Percentiles rank a stretch among this genome's conserved stretches.
phyloP scores from a whole-genome alignment of 768 basidiomycete species.

The Tulasnella sp. region DNA sequence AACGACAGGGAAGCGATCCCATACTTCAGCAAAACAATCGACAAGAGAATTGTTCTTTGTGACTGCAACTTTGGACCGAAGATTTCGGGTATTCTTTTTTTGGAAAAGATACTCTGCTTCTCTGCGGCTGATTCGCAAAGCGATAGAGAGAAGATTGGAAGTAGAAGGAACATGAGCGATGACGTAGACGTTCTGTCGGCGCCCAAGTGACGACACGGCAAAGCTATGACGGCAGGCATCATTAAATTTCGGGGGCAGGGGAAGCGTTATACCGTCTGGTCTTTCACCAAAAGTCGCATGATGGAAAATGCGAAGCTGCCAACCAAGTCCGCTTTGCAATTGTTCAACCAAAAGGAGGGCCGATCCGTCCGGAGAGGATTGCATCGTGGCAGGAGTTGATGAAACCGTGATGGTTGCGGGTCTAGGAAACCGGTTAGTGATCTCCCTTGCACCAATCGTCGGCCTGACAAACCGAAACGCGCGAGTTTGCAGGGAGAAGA shows the following conservation, averaged over 20 bases:
- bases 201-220: slow-evolving; percentile 39
- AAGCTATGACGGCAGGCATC: slow-evolving; percentile 26
- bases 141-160: slow-evolving; percentile 36
- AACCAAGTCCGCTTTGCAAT: not conserved
- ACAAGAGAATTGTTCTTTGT: slow-evolving; percentile 3
- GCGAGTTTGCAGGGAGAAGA: slow-evolving; percentile 47
- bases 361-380: slow-evolving; percentile 49
- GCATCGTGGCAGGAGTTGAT: slow-evolving; percentile 32
- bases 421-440: slow-evolving; percentile 27
- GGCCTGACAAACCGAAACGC: slow-evolving; percentile 42
- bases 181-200: slow-evolving; percentile 38
- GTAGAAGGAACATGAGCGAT: slow-evolving; percentile 34
- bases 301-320: slow-evolving; percentile 39
- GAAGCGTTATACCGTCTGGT: slow-evolving; percentile 35
- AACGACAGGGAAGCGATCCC: slow-evolving; percentile 13
- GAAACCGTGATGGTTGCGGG: slow-evolving; percentile 40
- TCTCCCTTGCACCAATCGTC: not conserved
- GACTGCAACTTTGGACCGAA: too few species aligned
- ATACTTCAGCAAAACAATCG: slow-evolving; percentile 10
- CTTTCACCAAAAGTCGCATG: slow-evolving; percentile 47
- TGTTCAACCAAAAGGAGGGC: slow-evolving; percentile 38
- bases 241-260: slow-evolving; percentile 26
- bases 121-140: slow-evolving; percentile 47
- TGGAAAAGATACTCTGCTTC: slow-evolving; percentile 49
- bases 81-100: slow-evolving; percentile 30